Percentiles rank a stretch among this genome's conserved stretches.
These are phyloP conservation scores for Trametes hirsuta DNA, from an alignment of 1,284 basidiomycete species.

Conservation along the genomic window DNA sequence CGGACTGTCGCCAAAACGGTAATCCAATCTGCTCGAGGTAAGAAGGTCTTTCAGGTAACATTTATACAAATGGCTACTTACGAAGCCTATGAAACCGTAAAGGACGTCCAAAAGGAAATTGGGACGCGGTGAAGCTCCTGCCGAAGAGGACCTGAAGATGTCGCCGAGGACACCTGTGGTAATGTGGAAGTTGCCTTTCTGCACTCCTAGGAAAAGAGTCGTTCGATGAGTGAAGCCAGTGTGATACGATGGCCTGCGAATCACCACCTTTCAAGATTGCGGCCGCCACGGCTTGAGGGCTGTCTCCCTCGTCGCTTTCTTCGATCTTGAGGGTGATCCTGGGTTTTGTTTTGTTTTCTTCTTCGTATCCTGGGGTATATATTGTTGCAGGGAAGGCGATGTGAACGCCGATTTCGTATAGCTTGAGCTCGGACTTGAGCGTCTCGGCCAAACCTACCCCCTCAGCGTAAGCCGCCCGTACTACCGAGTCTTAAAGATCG, in stretches of 20 bases:
- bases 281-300: neutral
- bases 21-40: neutral
- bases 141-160: constrained; percentile 69
- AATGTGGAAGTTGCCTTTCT: constrained; percentile 76
- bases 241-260: neutral
- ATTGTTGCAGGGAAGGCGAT: constrained; percentile 91
- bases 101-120: constrained; percentile 60
- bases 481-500: constrained; percentile 8
- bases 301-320: constrained; percentile 39
- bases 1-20: neutral
- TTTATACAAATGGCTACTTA: constrained; percentile 33
- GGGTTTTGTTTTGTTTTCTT: constrained; percentile 86
- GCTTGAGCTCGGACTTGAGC: constrained; percentile 79
- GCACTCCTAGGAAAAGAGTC: constrained; percentile 52
- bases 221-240: neutral
- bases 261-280: neutral
- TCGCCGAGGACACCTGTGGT: constrained; percentile 71
- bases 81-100: constrained; percentile 46
- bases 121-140: constrained; percentile 71
- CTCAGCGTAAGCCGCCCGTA: neutral
- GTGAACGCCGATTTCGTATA: constrained; percentile 84
- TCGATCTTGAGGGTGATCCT: constrained; percentile 82
- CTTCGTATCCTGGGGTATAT: constrained; percentile 77
- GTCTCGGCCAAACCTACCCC: constrained; percentile 81
- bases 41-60: neutral